Percentiles rank a stretch among this genome's conserved stretches.
These are phyloP conservation scores for Saccharomycopsis babjevae DNA, from an alignment of 805 yeast species.

Conservation along the genomic window DNA sequence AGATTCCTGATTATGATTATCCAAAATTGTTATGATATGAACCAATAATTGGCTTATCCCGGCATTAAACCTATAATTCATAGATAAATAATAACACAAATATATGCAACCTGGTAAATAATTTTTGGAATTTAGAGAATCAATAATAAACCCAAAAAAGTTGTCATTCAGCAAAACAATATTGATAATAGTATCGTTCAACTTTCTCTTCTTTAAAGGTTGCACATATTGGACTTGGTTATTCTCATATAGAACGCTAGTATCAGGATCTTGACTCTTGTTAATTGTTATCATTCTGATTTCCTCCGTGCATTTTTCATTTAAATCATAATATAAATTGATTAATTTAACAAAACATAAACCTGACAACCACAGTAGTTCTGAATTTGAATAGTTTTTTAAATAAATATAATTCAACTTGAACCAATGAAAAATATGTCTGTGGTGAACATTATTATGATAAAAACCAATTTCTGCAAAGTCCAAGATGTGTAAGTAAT, in stretches of 20 bases:
- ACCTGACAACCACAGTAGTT: constrained; percentile 7
- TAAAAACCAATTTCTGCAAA: not conserved
- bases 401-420: constrained; percentile 5
- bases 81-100: not conserved
- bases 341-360: not conserved
- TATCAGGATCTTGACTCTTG: not conserved
- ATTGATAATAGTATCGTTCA: not conserved
- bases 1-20: not conserved
- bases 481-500: not conserved
- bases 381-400: not conserved
- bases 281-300: not conserved
- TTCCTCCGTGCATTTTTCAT: not conserved
- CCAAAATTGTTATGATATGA: not conserved
- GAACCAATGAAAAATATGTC: constrained; percentile 11
- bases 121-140: not conserved
- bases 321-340: not conserved
- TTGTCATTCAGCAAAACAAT: not conserved
- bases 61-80: not conserved
- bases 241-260: not conserved
- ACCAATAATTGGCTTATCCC: not conserved
- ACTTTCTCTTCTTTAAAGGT: not conserved
- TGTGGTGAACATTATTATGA: constrained; percentile 1
- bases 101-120: not conserved
- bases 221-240: not conserved
- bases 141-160: not conserved